Evolutionary conservation across 2,329 filamentous ascomycete species (phyloP), one percentile per base, ranked within the genome.

Genomic region (Botrytis hyacinthi): DNA sequence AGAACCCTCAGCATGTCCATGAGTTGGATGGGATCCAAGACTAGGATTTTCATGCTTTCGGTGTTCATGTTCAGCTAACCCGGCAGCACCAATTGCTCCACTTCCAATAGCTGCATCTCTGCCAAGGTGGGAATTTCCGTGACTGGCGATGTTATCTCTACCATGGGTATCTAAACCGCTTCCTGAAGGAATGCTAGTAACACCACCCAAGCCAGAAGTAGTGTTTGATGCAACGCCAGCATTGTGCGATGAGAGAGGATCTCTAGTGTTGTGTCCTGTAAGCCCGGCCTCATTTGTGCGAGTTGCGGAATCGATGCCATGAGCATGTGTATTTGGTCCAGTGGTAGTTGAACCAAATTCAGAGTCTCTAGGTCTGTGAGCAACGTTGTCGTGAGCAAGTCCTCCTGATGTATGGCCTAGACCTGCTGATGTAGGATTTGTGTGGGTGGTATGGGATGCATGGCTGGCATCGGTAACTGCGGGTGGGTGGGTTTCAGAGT

Each of bases 391-490:
- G 40, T 66, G 57, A 6, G 22, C 62, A 22, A 72, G 51, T 32
- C 71, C 71, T 69, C 71, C 70, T 20, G 61, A 37, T 57, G 62
- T n/a, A 8, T 51, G 20, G 20, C 37, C 12, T 29, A 66, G n/a
- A 3, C 70, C 70, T 37, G 29, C 35, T 18, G 70, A 20, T 46
- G n/a, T 40, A 26, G 70, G 60, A 51, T 71, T 71, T 10, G 20
- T 29, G 40, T 71, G 62, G 60, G 44, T 16, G 37, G 62, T 48
- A 29, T 54, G 37, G 10, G 73, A 46, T 65, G 37, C 46, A 16
- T 71, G 44, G 3, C 78, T 78, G 20, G 77, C 75, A 29, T 76
- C 74, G 59, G 77, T 76, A 35, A 54, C 51, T 54, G 51, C 51
- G n/a, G 75, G 74, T 66, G 63, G 37, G 40, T 67, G 61, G n/a